phyloP scores from a whole-genome alignment of 306 rosid genomes.

The Morella rubra region DNA sequence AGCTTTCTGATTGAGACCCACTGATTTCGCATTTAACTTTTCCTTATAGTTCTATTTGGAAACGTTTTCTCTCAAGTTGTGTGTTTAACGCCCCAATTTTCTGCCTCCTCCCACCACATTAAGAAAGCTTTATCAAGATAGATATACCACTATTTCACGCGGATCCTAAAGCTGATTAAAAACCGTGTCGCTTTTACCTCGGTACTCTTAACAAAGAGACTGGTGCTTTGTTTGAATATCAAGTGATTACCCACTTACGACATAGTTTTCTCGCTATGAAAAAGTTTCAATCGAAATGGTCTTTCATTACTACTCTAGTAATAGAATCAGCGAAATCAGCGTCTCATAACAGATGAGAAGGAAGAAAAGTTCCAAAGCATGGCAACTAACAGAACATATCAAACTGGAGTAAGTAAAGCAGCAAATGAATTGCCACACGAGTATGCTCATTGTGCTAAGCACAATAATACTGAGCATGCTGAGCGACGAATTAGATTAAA shows the following conservation, averaged over 20 bases:
- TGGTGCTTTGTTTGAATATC: neutral
- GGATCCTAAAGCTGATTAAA: neutral
- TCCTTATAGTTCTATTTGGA: neutral
- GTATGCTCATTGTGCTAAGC: too few species aligned
- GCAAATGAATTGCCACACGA: neutral
- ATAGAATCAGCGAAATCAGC: neutral
- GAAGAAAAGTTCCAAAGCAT: neutral
- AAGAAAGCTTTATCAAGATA: neutral
- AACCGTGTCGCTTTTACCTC: neutral
- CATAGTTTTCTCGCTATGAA: neutral
- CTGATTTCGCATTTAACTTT: neutral
- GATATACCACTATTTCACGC: neutral
- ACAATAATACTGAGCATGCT: too few species aligned
- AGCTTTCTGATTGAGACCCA: neutral
- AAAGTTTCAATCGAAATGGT: too few species aligned
- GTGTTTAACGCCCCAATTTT: neutral
- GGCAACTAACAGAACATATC: neutral
- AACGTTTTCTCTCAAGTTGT: neutral
- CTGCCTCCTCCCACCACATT: neutral
- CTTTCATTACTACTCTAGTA: neutral
- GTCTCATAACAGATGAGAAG: neutral
- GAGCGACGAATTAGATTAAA: too few species aligned
- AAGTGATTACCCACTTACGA: neutral
- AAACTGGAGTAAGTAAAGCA: neutral
- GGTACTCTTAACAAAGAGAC: neutral